Conservation (phyloP, 345 rosid species). For the Lenwebbia sp. region DNA sequence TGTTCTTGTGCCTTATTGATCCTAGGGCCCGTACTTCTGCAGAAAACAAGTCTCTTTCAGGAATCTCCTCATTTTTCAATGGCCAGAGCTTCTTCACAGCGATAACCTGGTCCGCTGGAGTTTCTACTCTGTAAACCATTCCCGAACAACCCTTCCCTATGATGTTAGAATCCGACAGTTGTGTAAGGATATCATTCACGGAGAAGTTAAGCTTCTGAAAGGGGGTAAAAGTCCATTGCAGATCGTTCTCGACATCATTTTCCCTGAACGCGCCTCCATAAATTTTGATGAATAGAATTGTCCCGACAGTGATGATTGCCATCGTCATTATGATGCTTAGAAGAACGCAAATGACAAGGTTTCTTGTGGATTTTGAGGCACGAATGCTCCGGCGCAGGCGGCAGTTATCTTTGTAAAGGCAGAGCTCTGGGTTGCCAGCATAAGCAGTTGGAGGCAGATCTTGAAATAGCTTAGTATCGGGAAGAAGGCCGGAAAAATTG, state of each 20-base stretch:
- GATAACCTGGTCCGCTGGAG: conserved; percentile 35
- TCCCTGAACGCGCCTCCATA: conserved; percentile 8
- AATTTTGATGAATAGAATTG: conserved; percentile 21
- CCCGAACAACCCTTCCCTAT: conserved; percentile 66
- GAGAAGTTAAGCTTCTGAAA: conserved; percentile 61
- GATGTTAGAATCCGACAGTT: conserved; percentile 41
- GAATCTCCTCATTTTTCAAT: conserved; percentile 27
- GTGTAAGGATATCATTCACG: conserved; percentile 28
- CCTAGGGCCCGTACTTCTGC: conserved; percentile 65
- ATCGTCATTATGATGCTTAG: conserved; percentile 26
- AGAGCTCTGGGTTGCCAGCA: conserved; percentile 39
- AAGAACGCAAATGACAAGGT: conserved; percentile 23
- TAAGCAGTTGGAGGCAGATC: conserved; percentile 35
- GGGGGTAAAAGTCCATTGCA: conserved; percentile 52
- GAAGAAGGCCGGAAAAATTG: conserved; percentile 49
- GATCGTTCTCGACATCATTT: conserved; percentile 19
- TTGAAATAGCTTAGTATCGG: conserved; percentile 45
- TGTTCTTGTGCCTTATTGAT: conserved; percentile 59
- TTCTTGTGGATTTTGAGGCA: conserved; percentile 13
- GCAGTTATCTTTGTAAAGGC: conserved; percentile 32
- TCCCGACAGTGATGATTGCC: conserved; percentile 20
- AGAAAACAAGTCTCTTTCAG: conserved; percentile 49
- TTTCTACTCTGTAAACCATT: conserved; percentile 53
- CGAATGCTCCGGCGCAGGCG: background rate
- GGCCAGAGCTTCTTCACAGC: conserved; percentile 80